Conservation (phyloP, 2,329 filamentous ascomycete species). For the Phaeosphaeriaceae sp. region DNA sequence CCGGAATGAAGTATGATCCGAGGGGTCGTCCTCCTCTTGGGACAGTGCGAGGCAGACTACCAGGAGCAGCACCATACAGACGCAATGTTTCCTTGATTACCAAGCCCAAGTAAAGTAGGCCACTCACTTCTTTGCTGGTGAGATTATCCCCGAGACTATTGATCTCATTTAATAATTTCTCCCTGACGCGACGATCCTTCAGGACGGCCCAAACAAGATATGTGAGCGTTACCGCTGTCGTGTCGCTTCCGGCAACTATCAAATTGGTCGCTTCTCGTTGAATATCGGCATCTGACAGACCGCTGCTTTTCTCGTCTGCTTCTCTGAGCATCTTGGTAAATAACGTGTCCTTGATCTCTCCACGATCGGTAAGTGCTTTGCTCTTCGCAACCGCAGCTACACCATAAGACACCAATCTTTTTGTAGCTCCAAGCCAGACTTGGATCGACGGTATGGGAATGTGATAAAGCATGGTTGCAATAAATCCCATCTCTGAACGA, state of each 20-base stretch:
- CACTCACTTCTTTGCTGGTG: constrained; percentile 8
- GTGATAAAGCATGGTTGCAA: too few relatives aligned
- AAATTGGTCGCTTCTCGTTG: constrained; percentile 50
- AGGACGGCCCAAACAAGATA: constrained; percentile 53
- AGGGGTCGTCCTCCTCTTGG: constrained; percentile 11
- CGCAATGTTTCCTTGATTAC: constrained; percentile 47
- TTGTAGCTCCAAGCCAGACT: too few relatives aligned
- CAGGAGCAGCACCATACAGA: constrained; percentile 45
- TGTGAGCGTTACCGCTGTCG: constrained; percentile 58
- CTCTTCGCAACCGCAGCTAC: too few relatives aligned
- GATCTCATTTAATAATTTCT: constrained; percentile 15
- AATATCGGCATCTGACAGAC: constrained; percentile 7
- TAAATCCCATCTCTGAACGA: too few relatives aligned
- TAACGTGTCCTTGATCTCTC: constrained; percentile 1
- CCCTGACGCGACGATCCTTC: constrained; percentile 5
- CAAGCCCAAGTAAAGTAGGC: constrained; percentile 36
- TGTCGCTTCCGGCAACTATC: constrained; percentile 61
- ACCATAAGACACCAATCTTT: too few relatives aligned
- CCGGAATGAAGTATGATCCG: constrained; percentile 17
- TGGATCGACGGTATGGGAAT: too few relatives aligned
- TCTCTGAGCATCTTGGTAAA: constrained; percentile 13
- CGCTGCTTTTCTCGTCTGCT: constrained; percentile 8
- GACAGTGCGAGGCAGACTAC: constrained; percentile 9
- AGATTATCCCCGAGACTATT: not conserved
- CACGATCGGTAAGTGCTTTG: too few relatives aligned